Evolutionary conservation across 768 basidiomycete species (phyloP).

Genomic region (Collybiopsis luxurians): DNA sequence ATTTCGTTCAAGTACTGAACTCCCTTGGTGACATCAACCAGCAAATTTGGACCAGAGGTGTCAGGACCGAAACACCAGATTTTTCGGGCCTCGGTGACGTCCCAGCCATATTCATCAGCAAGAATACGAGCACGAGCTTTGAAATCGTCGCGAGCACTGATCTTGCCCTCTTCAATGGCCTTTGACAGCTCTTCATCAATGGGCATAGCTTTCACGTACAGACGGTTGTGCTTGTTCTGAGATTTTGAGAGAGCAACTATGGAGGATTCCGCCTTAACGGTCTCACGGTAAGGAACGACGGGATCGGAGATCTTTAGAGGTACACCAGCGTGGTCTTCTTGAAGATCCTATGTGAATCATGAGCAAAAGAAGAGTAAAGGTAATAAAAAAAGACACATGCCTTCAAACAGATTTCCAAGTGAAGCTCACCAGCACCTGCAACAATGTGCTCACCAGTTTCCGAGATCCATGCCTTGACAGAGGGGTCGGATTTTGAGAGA

Average conservation of each 20-base stretch:
- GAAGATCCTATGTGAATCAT: too few species aligned
- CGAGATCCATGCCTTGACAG: slow-evolving; percentile 91
- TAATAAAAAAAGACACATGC: slow-evolving; percentile 42
- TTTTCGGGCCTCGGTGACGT: slow-evolving; percentile 98
- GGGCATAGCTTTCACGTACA: slow-evolving; percentile 91
- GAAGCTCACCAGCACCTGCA: slow-evolving; percentile 98
- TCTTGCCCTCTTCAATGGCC: slow-evolving; percentile 85
- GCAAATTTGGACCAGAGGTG: slow-evolving; percentile 92
- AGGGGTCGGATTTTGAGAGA: slow-evolving; percentile 99
- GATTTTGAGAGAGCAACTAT: slow-evolving; percentile 98
- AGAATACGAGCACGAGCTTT: slow-evolving; percentile 93
- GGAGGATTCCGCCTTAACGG: slow-evolving; percentile 92
- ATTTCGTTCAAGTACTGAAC: slow-evolving; percentile 99
- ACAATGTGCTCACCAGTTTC: slow-evolving; percentile 98
- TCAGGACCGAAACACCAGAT: slow-evolving; percentile 99
- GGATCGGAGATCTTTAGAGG: slow-evolving; percentile 98
- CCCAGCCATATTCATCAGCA: slow-evolving; percentile 97
- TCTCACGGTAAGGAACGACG: slow-evolving; percentile 97
- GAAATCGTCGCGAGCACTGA: slow-evolving; percentile 95
- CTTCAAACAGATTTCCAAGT: slow-evolving; percentile 99
- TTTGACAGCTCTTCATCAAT: slow-evolving; percentile 91
- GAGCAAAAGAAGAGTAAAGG: background rate
- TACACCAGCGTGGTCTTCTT: slow-evolving; percentile 99
- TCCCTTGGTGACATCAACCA: slow-evolving; percentile 99
- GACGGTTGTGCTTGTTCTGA: slow-evolving; percentile 99